Percentiles rank a stretch among this genome's conserved stretches.
phyloP scores from a whole-genome alignment of 2,329 filamentous ascomycete species.

The Talaromyces atroroseus region DNA sequence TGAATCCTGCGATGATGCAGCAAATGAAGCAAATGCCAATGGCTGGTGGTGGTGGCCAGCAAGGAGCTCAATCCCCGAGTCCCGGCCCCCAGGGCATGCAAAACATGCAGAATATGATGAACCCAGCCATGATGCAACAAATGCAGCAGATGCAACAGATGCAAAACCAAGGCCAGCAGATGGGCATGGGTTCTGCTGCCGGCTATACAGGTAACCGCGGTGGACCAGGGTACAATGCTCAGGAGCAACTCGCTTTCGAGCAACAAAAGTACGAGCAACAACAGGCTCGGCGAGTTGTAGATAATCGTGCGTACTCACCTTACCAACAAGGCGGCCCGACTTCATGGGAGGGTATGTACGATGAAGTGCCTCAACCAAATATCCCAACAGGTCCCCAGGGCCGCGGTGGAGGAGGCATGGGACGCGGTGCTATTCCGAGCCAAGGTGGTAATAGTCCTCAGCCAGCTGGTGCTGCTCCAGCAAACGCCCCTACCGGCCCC shows the following conservation, averaged over 20 bases:
- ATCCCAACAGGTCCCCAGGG: slow-evolving; percentile 51
- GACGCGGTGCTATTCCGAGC: slow-evolving; percentile 37
- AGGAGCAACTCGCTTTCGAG: slow-evolving; percentile 69
- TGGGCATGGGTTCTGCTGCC: slow-evolving; percentile 22
- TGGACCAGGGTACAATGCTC: slow-evolving; percentile 59
- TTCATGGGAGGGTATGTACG: slow-evolving; percentile 97
- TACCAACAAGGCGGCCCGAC: slow-evolving; percentile 61
- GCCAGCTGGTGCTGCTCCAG: slow-evolving; percentile 54
- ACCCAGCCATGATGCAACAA: slow-evolving; percentile 69
- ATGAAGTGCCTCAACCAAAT: slow-evolving; percentile 82
- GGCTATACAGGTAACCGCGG: slow-evolving; percentile 38
- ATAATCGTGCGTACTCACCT: slow-evolving; percentile 36
- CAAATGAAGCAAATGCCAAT: slow-evolving; percentile 61
- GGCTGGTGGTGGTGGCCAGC: slow-evolving; percentile 27
- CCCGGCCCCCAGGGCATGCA: slow-evolving; percentile 52
- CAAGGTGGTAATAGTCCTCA: slow-evolving; percentile 39
- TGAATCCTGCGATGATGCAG: slow-evolving; percentile 71
- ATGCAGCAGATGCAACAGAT: slow-evolving; percentile 59
- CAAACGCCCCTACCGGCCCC: slow-evolving; percentile 86
- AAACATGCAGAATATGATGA: slow-evolving; percentile 53
- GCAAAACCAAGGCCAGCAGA: slow-evolving; percentile 42
- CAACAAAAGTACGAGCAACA: slow-evolving; percentile 74
- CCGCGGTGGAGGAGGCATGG: slow-evolving; percentile 39
- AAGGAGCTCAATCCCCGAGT: slow-evolving; percentile 31
- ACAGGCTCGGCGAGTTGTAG: slow-evolving; percentile 51